Conservation (phyloP, 2,329 filamentous ascomycete genomes). For the Pseudogymnoascus sp. region DNA sequence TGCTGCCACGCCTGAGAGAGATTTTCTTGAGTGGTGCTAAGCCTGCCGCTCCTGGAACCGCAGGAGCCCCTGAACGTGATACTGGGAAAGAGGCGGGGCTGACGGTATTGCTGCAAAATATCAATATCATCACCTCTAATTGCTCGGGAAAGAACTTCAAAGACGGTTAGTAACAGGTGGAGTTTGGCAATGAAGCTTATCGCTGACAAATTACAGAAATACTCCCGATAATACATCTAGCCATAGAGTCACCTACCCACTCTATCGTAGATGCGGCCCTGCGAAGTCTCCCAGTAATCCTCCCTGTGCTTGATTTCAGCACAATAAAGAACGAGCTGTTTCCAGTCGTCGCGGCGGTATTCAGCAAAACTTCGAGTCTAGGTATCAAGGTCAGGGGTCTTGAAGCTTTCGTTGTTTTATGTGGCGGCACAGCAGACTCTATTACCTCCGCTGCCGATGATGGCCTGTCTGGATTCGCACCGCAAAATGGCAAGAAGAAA, state of each 20-base stretch:
- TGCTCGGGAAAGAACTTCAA: constrained; percentile 91
- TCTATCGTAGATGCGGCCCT: constrained; percentile 82
- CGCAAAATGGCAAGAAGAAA: constrained; percentile 45
- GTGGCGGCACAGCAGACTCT: constrained; percentile 61
- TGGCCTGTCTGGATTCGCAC: constrained; percentile 66
- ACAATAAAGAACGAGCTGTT: constrained; percentile 97
- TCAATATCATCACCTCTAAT: constrained; percentile 68
- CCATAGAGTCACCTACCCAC: constrained; percentile 83
- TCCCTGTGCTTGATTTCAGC: constrained; percentile 87
- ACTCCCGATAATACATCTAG: constrained; percentile 74
- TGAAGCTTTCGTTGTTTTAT: constrained; percentile 84
- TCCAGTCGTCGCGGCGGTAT: constrained; percentile 82
- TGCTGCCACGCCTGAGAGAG: constrained; percentile 78
- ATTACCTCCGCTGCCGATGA: constrained; percentile 48
- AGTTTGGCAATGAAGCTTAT: not conserved
- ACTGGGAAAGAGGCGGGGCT: constrained; percentile 79
- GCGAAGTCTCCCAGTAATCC: constrained; percentile 68
- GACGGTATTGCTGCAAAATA: constrained; percentile 84
- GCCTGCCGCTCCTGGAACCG: constrained; percentile 36
- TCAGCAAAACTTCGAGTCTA: constrained; percentile 86
- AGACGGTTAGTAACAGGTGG: constrained; percentile 55
- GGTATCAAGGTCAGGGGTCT: constrained; percentile 90
- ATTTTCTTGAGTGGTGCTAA: constrained; percentile 65
- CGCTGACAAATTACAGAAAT: constrained; percentile 55
- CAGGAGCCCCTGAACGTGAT: constrained; percentile 62